A percentile compares a stretch with the other conserved stretches of the same genome.
These are phyloP conservation scores for Carex pumila DNA, from an alignment of 176 grass and related monocot species.

Conservation along the genomic window DNA sequence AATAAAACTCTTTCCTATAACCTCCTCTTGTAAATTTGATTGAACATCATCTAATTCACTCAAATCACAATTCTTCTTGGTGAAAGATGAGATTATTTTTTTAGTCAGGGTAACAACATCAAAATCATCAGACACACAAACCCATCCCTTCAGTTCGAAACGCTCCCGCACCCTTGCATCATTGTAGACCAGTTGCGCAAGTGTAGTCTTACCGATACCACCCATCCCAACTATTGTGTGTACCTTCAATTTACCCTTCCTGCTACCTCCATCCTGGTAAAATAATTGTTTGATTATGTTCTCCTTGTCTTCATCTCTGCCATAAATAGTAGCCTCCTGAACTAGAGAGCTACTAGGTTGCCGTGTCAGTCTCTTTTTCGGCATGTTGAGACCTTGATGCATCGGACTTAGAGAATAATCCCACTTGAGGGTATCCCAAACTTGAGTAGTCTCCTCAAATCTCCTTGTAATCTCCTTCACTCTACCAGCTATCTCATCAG, in stretches of 20 bases:
- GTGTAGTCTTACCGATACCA: constrained; percentile 20
- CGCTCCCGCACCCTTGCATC: background rate
- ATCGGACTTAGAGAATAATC: background rate
- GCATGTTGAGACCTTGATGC: background rate
- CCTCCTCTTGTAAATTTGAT: background rate
- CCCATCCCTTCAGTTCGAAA: constrained; percentile 14
- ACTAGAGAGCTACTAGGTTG: constrained; percentile 1
- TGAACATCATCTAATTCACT: constrained; percentile 21
- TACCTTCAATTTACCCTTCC: background rate
- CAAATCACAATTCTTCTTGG: constrained; percentile 1
- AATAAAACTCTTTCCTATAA: constrained; percentile 15
- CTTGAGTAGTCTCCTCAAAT: constrained; percentile 6
- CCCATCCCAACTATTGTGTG: constrained; percentile 9
- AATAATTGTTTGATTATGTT: constrained; percentile 10
- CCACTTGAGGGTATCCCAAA: background rate
- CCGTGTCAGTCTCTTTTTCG: background rate
- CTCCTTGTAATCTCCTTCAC: constrained; percentile 6
- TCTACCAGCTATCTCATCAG: constrained; percentile 1
- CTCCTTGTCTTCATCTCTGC: constrained; percentile 17
- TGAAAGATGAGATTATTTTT: constrained; percentile 16
- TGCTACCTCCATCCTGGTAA: background rate
- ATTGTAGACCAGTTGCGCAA: constrained; percentile 13
- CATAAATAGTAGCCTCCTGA: constrained; percentile 5
- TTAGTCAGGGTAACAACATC: background rate
- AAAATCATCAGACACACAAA: constrained; percentile 26